Evolutionary conservation across 768 basidiomycete genomes (phyloP), one percentile per base, ranked within the genome.

Genomic region (Suillus subalutaceus): DNA sequence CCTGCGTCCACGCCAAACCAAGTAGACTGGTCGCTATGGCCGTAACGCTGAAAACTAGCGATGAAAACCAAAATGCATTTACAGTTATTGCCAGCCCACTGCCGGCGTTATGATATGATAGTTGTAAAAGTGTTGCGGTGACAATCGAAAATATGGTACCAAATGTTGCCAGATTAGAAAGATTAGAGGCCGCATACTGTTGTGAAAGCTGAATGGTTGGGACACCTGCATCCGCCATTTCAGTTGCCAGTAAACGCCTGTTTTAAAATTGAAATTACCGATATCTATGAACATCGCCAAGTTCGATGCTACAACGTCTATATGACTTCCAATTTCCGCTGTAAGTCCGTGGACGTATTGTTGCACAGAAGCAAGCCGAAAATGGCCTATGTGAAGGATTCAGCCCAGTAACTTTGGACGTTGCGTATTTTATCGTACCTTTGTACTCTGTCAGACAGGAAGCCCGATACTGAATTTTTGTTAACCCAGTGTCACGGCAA

Each of bases 61-160:
- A 82, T 6, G 77, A 79, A 66, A 82, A 82, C 81, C 82, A 82
- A 66, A 81, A 79, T 15, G 72, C 77, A 66, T 82, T 82, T 35
- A 81, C 79, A 4, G 74, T 70, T 46, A 76, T 70, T 38, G 75
- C 69, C 20, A 81, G 64, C 0, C 69, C 56, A 8, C 63, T 75
- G 1, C 67, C 69, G 26, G 68, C 73, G 43, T 70, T 64, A 44
- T 71, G 66, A 67, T 74, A 80, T 1, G 81, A 80, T 63, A 77
- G 81, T 66, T 82, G 81, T 68, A 81, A 67, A 1, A 79, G 79
- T 16, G 78, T 79, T 46, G 82, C 81, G 2, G 80, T 82, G 60
- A 82, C 81, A 46, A 79, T 78, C 26, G 77, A 79, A 72, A 82
- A 82, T 72, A 82, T 81, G 20, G 81, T 82, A 38, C 81, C 81